These are phyloP conservation scores for Ilex asprella DNA, from an alignment of 257 asterid genomes.

Conservation along the genomic window DNA sequence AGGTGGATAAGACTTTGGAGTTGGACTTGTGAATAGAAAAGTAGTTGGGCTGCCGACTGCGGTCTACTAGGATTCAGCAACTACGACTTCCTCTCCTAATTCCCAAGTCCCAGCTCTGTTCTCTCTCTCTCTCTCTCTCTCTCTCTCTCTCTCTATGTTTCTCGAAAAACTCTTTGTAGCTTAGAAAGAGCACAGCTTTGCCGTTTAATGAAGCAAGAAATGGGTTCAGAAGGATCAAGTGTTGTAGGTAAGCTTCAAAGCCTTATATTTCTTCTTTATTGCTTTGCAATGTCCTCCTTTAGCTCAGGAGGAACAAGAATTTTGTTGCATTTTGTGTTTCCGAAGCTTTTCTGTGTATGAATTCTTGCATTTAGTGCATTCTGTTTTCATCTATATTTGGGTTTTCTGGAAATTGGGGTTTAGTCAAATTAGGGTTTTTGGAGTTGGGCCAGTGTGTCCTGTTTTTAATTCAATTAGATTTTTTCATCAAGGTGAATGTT, in stretches of 20 bases:
- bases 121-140: background rate
- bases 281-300: background rate
- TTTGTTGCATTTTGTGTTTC: background rate
- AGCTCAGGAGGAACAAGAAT: background rate
- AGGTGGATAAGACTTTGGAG: no score
- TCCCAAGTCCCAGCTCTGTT: background rate
- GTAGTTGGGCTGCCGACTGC: no score
- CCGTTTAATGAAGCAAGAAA: conserved; percentile 28
- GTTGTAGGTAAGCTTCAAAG: conserved; percentile 56
- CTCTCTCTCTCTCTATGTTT: background rate
- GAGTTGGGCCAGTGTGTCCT: no score
- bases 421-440: no score
- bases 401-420: no score
- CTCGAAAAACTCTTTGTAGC: background rate
- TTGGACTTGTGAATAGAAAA: no score
- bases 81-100: no score
- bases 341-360: background rate
- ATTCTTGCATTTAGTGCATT: no score
- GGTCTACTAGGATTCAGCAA: no score
- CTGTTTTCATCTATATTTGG: no score
- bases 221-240: conserved; percentile 57
- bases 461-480: no score
- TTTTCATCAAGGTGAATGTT: no score
- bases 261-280: background rate
- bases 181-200: background rate